Base-by-base conservation (phyloP, 345 rosid species). In the Gossypium arboreum region DNA sequence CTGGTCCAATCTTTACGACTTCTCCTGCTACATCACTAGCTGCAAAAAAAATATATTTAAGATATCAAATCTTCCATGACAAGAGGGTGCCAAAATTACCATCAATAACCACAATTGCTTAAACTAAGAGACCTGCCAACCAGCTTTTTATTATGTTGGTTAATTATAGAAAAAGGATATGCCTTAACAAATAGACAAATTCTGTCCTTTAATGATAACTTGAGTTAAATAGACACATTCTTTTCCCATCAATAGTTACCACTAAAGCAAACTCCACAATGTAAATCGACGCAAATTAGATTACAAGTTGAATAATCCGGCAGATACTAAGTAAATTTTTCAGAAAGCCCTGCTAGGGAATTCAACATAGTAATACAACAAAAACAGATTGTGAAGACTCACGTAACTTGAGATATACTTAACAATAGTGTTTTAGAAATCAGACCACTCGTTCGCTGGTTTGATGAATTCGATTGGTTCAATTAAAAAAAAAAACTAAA, bases 11-110 rank as follows among this genome's bases (percentile, higher is more conserved):
- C 79, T 85, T 84, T 41, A 89, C 68, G 2, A 91, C 89, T 73
- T 94, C 98, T 79, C 94, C 98, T 25, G 93, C 91, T 43, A 92
- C 89, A 85, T 91, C 97, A 48, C 84, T 85, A 75, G 81, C 97
- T 93, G 83, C 78, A 17, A 55, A 72, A 71, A 10, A 57, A 8
- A 56, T n/a, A 20, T 2, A 20, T 20, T 65, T 65, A 4, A 18
- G 70, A 65, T 43, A 65, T 44, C 12, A 65, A 18, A 27, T 41
- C 4, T 18, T 41, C 15, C 15, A 22, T 24, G n/a, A 22, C 56
- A 47, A 47, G 47, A 12, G 55, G 18, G 48, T 9, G 15, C 22
- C 57, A 50, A 24, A n/a, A 4, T 15, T 15, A 29, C 22, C 22
- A n/a, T 41, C 9, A 62, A n/a, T 43, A 41, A 44, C 9, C 8